phyloP scores from a whole-genome alignment of 2,329 filamentous ascomycete genomes.

The Pezicula radicicola region DNA sequence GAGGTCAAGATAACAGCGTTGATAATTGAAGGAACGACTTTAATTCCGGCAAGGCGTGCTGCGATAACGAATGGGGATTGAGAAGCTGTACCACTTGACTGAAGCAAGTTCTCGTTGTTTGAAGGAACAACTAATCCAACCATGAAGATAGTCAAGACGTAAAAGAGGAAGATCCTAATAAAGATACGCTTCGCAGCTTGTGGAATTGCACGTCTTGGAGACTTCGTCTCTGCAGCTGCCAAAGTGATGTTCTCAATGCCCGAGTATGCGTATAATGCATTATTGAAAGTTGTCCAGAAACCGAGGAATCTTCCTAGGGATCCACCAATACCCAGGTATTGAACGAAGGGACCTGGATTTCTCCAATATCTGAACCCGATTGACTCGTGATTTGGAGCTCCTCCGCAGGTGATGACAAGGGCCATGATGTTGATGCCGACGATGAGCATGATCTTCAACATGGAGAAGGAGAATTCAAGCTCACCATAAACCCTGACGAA shows the following conservation, averaged over 20 bases:
- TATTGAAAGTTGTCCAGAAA: constrained; percentile 48
- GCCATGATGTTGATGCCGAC: constrained; percentile 59
- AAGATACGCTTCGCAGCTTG: constrained; percentile 45
- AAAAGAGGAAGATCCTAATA: constrained; percentile 52
- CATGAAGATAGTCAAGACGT: constrained; percentile 45
- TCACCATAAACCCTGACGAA: constrained; percentile 40
- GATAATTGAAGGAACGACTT: constrained; percentile 65
- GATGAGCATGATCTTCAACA: constrained; percentile 61
- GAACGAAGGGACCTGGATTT: constrained; percentile 63
- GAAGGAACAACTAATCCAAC: constrained; percentile 56
- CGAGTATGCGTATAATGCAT: constrained; percentile 40
- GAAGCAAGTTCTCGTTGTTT: constrained; percentile 43
- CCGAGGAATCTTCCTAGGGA: constrained; percentile 59
- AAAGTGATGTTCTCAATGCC: constrained; percentile 48
- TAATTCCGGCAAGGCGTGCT: constrained; percentile 62
- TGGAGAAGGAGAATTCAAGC: constrained; percentile 47
- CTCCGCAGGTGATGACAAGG: constrained; percentile 61
- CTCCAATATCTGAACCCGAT: constrained; percentile 70
- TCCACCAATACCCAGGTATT: constrained; percentile 54
- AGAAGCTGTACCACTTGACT: constrained; percentile 45
- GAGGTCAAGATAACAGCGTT: constrained; percentile 73
- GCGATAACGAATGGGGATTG: constrained; percentile 67
- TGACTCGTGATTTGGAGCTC: constrained; percentile 52
- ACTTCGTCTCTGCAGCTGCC: constrained; percentile 49
- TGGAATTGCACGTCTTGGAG: constrained; percentile 47